Base-by-base conservation (phyloP, 2,329 filamentous ascomycete genomes). In the Rutstroemia sydowiana region DNA sequence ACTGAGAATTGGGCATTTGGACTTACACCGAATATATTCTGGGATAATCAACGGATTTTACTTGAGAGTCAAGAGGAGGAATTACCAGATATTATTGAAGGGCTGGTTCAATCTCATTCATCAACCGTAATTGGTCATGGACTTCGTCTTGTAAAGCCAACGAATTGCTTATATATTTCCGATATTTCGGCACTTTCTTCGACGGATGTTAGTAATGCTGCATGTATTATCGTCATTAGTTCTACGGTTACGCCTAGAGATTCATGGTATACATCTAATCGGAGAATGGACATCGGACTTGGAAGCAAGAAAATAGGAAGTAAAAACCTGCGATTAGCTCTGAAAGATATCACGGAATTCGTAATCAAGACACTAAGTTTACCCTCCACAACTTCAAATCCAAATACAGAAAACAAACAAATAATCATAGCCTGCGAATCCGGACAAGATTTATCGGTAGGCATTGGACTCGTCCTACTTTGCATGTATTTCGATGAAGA, bases 1-100 rank as follows among this genome's bases (percentile, higher is more conserved):
- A 88, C 87, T 11, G 93, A 98, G 73, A 88, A 88, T 60, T 98
- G 93, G 93, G 85, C 90, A 1, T 72, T 79, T 48, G 89, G 88
- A 0, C 76, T 97, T 14, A 93, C 87, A 0, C 81, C 92, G 0
- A 66, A 72, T 0, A 57, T 92, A 0, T 98, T 95, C 69, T 98
- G 93, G 93, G 69, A 68, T 2, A 74, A 95, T 60, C 73, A 71
- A 39, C 71, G 78, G 0, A 36, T 64, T 5, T 71, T 97, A 10
- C 71, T 95, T 18, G 67, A 67, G 0, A 77, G 84, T 0, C 63
- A 77, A 0, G 91, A 96, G 62, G 76, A 79, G 9, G 81, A 89
- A 2, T 68, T 85, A 5, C 74, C 76, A 0, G 72, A 62, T 2
- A 59, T 78, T 8, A 81, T 85, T 9, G 54, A 65, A 11, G 55